Base-by-base conservation (phyloP, 345 rosid species). In the Cochlearia excelsa region DNA sequence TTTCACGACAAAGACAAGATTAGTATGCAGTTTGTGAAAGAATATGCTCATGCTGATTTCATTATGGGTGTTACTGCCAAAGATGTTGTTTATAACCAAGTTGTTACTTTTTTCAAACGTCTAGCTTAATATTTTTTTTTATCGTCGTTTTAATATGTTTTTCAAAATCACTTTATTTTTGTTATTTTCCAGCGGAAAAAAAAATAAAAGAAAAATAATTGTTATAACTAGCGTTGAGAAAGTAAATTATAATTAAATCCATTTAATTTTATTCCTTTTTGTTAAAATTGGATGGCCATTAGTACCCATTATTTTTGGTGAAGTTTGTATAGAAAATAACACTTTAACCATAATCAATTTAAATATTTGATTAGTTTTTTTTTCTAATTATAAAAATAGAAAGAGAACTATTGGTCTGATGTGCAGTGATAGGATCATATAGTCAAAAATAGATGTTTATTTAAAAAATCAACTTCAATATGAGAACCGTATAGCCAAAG, bases 41-140 rank as follows among this genome's bases (percentile, higher is more conserved):
- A 84, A 4, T 89, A 85, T 52, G 95, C 83, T 55, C 99, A 93
- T 67, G 86, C 81, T 1, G 97, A 93, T 77, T 93, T 89, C 83
- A 69, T 93, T 8, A 83, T 89, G 99, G 99, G 79, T 2, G 67
- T 77, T 8, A 87, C 71, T 59, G 99, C 99, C 49, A 87, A 87
- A 51, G 97, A 83, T 62, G 26, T 85, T 46, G 90, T 93, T 59
- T 93, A 82, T 50, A 81, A 75, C 54, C 73, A 79, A 71, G 74
- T 89, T 8, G 61, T 63, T 43, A 54, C 87, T 0, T 87, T 89
- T 75, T 84, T 93, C 44, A 76, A 74, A 69, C 78, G 64, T 16
- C 23, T 16, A 16, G 23, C 23, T 16, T 16, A 16, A 16, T 16
- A 16, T 16, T 16, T 16, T 16, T 16, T 16, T 16, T 16, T 16